These are phyloP conservation scores for Bryum argenteum DNA, from an alignment of 225 moss, liverwort and hornwort species.

Conservation along the genomic window DNA sequence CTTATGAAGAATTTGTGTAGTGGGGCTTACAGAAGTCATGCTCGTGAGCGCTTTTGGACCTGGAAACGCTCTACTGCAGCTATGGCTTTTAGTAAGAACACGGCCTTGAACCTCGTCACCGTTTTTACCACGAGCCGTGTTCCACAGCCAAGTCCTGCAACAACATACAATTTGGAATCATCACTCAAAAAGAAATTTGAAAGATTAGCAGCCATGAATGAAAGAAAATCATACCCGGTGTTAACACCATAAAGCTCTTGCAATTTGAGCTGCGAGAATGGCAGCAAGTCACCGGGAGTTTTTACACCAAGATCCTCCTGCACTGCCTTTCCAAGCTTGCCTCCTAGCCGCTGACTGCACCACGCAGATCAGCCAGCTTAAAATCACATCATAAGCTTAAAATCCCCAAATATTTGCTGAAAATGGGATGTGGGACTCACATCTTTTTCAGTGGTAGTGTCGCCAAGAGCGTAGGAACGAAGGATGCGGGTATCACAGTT, in stretches of 20 bases:
- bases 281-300: slow-evolving; percentile 72
- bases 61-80: slow-evolving; percentile 89
- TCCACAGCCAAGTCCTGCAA: slow-evolving; percentile 90
- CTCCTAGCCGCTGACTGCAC: slow-evolving; percentile 78
- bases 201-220: too few species aligned
- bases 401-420: neutral
- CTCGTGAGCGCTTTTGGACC: slow-evolving; percentile 74
- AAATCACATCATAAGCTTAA: neutral
- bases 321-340: slow-evolving; percentile 83
- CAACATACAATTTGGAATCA: slow-evolving; percentile 17
- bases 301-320: slow-evolving; percentile 72
- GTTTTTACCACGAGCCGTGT: slow-evolving; percentile 74
- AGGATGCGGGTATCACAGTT: slow-evolving; percentile 74
- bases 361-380: slow-evolving; percentile 2
- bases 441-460: slow-evolving; percentile 81
- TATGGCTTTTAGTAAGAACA: slow-evolving; percentile 81
- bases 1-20: neutral
- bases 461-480: slow-evolving; percentile 66
- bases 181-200: neutral
- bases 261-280: slow-evolving; percentile 73
- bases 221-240: slow-evolving; percentile 56
- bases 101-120: slow-evolving; percentile 84
- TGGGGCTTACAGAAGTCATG: slow-evolving; percentile 65
- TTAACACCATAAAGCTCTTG: slow-evolving; percentile 83
- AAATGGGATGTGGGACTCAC: slow-evolving; percentile 44